A percentile compares a stretch with the other conserved stretches of the same genome.
These are phyloP conservation scores for Fonsecaea multimorphosa DNA, from an alignment of 2,329 filamentous ascomycete species.

Conservation along the genomic window DNA sequence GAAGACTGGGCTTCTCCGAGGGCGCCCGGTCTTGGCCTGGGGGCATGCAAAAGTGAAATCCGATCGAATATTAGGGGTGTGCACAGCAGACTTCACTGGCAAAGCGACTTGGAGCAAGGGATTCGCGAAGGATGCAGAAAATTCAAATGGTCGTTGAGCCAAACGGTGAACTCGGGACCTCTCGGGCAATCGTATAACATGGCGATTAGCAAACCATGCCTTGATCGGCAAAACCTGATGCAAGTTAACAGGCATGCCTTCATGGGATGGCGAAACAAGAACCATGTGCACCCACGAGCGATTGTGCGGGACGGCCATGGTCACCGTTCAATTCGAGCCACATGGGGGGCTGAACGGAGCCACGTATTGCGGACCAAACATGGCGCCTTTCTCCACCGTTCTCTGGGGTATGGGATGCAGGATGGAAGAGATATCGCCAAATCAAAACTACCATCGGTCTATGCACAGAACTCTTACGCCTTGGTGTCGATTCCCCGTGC, in stretches of 20 bases:
- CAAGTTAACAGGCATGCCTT: neutral
- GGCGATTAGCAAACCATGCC: slow-evolving; percentile 1
- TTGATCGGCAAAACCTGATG: slow-evolving; percentile 7
- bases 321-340: slow-evolving; percentile 4
- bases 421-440: slow-evolving; percentile 8
- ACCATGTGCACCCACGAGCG: slow-evolving; percentile 7
- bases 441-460: slow-evolving; percentile 5
- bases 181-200: slow-evolving; percentile 3
- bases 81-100: neutral
- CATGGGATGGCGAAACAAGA: neutral
- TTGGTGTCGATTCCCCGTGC: neutral
- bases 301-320: neutral
- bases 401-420: neutral
- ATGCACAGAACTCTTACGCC: neutral
- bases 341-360: slow-evolving; percentile 10
- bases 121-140: slow-evolving; percentile 10
- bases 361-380: slow-evolving; percentile 11
- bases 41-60: slow-evolving; percentile 4
- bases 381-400: neutral
- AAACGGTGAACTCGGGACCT: slow-evolving; percentile 11
- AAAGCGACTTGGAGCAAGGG: slow-evolving; percentile 5
- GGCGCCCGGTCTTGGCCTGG: slow-evolving; percentile 2
- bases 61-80: neutral
- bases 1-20: neutral
- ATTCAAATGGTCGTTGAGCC: neutral